Evolutionary conservation across 768 basidiomycete genomes (phyloP), one percentile per base, ranked within the genome.

Genomic region (Leccinum variicolor): DNA sequence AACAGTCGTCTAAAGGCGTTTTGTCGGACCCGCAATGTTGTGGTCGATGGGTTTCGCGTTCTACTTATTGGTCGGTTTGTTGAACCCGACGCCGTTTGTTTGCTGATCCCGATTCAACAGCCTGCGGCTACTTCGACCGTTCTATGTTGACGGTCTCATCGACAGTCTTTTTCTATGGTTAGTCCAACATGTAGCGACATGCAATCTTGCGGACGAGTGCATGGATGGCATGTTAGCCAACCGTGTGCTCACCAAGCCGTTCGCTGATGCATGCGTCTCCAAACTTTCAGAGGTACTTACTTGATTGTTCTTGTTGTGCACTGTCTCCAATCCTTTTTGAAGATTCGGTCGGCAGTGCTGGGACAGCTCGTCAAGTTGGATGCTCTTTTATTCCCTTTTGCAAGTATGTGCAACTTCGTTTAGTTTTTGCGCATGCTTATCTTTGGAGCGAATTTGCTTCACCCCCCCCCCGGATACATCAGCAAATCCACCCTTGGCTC

Each of bases 141-240:
- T 91, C 70, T 92, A 91, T 68, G 77, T 82, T 0, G 91, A 94
- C 68, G 87, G 89, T 25, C 77, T 94, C n/a, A 86, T 94, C 14
- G 91, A 94, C 62, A 85, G 84, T 62, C 80, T 92, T 70, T 79
- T 93, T 7, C 73, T 79, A 14, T 93, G 91, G 91, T 75, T 93
- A 25, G 85, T 90, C 19, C 84, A 87, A 55, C 89, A 92, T 66
- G 84, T 90, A 82, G 67, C 70, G 17, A 77, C 76, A 3, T 91
- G 87, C 66, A 92, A 92, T 67, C 80, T 92, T 26, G 90, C 92
- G 6, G 89, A 92, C 64, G 90, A 92, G 68, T 93, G 92, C 68
- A 71, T 91, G 5, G 83, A 85, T 47, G 89, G 84, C 21, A 81
- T 93, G 69, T 70, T 86, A 14, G 73, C 73, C 14, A 85, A 79